phyloP scores from a whole-genome alignment of 169 alveolate genomes.

The Eimeria praecox region DNA sequence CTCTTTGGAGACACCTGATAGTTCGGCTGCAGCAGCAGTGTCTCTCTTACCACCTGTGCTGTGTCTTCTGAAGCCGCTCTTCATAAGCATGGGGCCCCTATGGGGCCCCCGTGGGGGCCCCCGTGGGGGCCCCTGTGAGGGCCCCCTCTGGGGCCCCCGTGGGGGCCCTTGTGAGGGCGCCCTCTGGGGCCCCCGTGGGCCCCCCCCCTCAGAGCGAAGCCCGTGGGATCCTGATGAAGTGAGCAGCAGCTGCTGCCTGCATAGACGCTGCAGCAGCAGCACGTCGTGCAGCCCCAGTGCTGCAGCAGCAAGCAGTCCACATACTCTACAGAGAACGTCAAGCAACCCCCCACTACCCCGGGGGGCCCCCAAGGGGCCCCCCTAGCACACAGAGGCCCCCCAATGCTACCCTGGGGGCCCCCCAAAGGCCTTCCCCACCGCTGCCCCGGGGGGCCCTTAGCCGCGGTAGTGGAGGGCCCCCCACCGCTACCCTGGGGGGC shows the following conservation, averaged over 20 bases:
- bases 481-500: neutral
- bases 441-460: too few species aligned
- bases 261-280: conserved; percentile 10
- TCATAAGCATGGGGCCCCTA: neutral
- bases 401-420: neutral
- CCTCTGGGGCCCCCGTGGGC: too few species aligned
- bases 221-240: too few species aligned
- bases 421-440: neutral
- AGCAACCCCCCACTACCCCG: neutral
- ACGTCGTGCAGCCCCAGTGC: conserved; percentile 13
- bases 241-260: neutral
- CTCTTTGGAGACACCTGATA: neutral
- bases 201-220: too few species aligned
- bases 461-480: neutral
- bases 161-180: neutral
- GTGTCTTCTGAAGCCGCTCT: neutral
- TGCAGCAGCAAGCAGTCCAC: conserved; percentile 25
- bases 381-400: neutral
- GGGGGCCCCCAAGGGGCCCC: neutral
- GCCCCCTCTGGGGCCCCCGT: neutral
- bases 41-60: neutral
- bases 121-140: neutral
- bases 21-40: neutral
- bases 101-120: conserved; percentile 24
- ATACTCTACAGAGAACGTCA: neutral